A percentile compares a stretch with the other conserved stretches of the same genome.
These are phyloP conservation scores for Spirogloea muscicola DNA, from an alignment of 139 green algal species.

Conservation along the genomic window DNA sequence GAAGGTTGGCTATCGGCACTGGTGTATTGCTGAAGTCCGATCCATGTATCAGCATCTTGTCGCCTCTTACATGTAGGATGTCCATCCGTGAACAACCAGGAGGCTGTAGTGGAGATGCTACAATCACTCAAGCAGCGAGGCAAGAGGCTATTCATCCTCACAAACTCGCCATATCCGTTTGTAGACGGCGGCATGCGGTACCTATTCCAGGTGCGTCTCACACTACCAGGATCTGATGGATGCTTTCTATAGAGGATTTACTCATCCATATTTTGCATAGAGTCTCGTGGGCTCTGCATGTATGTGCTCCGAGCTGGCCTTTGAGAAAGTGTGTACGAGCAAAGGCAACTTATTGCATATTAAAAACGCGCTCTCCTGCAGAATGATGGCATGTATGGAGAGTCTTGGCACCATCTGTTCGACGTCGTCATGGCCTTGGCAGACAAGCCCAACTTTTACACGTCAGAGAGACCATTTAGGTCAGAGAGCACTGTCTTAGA, in stretches of 20 bases:
- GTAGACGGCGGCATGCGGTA: constrained; percentile 39
- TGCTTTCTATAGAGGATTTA: too few species aligned
- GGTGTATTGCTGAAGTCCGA: too few species aligned
- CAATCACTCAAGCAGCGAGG: background rate
- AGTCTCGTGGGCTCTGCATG: too few species aligned
- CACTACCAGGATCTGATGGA: too few species aligned
- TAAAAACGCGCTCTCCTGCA: constrained; percentile 5
- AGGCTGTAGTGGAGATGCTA: background rate
- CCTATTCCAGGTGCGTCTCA: constrained; percentile 30
- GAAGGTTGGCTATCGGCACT: too few species aligned
- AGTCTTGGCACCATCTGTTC: constrained; percentile 27
- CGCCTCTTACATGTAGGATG: background rate
- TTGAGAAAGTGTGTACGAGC: too few species aligned
- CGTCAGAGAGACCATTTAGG: constrained; percentile 18
- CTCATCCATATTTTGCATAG: too few species aligned
- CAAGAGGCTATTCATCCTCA: constrained; percentile 34
- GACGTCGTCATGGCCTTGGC: constrained; percentile 24
- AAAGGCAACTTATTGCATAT: too few species aligned
- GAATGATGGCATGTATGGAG: constrained; percentile 20
- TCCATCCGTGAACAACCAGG: too few species aligned
- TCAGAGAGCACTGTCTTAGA: background rate
- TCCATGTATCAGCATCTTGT: background rate
- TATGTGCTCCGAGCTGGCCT: too few species aligned
- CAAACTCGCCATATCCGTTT: constrained; percentile 34
- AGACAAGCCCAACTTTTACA: constrained; percentile 37